Base-by-base conservation (phyloP, 768 basidiomycete species). In the Suillus hirtellus region DNA sequence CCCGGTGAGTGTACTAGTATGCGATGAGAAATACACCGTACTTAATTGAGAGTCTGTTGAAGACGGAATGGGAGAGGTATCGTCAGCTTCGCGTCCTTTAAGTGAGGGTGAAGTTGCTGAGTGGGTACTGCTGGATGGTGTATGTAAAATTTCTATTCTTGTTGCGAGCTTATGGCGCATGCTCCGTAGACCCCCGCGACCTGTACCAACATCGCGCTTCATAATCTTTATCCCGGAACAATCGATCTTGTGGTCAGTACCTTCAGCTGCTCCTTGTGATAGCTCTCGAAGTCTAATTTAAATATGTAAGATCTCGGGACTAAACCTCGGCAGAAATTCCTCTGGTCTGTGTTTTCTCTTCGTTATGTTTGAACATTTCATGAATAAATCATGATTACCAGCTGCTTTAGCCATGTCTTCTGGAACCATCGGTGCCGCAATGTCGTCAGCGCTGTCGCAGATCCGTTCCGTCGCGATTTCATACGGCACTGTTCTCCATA, bases 71-170 rank as follows among this genome's bases (percentile, higher is more conserved):
- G 94, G 95, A 1, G 93, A 96, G 68, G 84, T 77, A 19, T 86
- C 89, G 11, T 71, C 77, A 21, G 70, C 69, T 31, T 79, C 90
- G 24, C 80, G 96, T 61, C 87, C 89, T 6, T 73, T 95, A 58
- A 84, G 85, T 70, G 84, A 88, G 6, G 89, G 86, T 43, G 95
- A 96, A 77, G 78, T 89, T 60, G 85, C 86, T 31, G 93, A 97
- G 77, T 99, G 96, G 96, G 87, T 97, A 62, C 82, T 99, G 31
- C 78, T 97, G 7, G 92, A 93, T 64, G 92, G 92, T 17, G 92
- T 93, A 78, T 62, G 83, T 75, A 61, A 63, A 11, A 27, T 63
- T 37, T 62, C 67, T 52, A 53, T 40, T 42, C 50, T 44, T 17
- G 31, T 19, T 27, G 35, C 31, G 54, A 34, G 34, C 54, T 59